Conservation (phyloP, 1,139 yeast genomes). For the Diutina rugosa region DNA sequence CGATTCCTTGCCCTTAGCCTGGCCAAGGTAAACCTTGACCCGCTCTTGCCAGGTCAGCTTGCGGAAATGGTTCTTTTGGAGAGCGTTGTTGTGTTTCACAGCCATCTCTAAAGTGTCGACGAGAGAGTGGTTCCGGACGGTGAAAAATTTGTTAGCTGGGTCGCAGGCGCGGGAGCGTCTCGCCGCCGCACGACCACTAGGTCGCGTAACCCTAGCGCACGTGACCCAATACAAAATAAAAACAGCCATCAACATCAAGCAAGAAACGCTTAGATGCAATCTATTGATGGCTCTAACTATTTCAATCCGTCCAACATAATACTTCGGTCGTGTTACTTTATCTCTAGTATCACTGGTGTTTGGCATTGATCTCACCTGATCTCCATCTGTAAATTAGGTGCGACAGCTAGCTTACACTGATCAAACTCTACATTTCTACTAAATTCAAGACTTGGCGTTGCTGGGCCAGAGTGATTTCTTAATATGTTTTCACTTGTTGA, state of each 20-base stretch:
- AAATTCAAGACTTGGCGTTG: no score
- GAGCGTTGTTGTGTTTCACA: constrained; percentile 94
- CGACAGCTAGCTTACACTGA: no score
- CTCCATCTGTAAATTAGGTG: no score
- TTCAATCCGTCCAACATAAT: no score
- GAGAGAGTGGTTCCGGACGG: not conserved
- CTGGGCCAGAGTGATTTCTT: no score
- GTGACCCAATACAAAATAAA: not conserved
- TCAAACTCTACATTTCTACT: no score
- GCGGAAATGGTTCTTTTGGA: constrained; percentile 94
- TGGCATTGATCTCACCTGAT: no score
- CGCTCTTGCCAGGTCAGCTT: constrained; percentile 99
- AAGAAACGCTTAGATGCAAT: not conserved
- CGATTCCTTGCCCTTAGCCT: constrained; percentile 97
- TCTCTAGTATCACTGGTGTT: no score
- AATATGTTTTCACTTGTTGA: no score
- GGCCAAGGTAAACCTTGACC: constrained; percentile 98
- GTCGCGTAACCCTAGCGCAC: not conserved
- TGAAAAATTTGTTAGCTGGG: not conserved
- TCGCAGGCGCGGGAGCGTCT: not conserved
- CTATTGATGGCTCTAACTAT: not conserved
- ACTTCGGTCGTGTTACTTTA: no score
- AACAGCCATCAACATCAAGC: not conserved
- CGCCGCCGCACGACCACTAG: not conserved
- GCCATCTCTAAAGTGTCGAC: constrained; percentile 38